Conservation (phyloP, 2,329 filamentous ascomycete genomes). For the Colletotrichum caudatum region DNA sequence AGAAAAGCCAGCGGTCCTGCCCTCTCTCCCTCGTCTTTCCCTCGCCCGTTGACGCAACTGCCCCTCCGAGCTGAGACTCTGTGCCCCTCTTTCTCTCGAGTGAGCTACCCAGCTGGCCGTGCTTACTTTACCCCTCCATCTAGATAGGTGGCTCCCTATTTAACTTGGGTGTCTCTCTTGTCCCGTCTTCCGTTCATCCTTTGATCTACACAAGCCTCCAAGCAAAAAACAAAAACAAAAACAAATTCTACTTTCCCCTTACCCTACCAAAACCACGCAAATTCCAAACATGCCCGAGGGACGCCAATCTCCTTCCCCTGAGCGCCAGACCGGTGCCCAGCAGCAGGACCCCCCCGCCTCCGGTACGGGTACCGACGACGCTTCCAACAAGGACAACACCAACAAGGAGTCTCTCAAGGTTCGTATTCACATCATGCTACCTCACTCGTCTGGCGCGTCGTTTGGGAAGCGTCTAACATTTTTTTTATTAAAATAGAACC, state of each 20-base stretch:
- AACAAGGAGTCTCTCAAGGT: conserved; percentile 66
- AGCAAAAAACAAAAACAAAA: background rate
- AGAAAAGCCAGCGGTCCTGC: background rate
- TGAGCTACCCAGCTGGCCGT: background rate
- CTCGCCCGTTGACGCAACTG: conserved; percentile 36
- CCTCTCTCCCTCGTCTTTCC: background rate
- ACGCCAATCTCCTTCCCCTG: conserved; percentile 82
- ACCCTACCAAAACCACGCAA: conserved; percentile 44
- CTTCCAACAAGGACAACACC: conserved; percentile 64
- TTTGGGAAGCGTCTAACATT: background rate
- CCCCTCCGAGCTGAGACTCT: conserved; percentile 13
- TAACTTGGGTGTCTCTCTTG: conserved; percentile 16
- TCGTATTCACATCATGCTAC: conserved; percentile 37
- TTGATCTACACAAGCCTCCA: background rate
- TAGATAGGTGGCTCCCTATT: conserved; percentile 12
- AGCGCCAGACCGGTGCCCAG: conserved; percentile 75
- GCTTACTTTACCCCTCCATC: no score
- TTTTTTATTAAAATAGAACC: conserved; percentile 58
- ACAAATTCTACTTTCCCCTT: background rate
- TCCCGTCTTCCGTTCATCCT: background rate
- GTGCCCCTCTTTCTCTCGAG: conserved; percentile 15
- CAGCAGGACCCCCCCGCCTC: conserved; percentile 67
- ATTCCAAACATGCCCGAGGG: conserved; percentile 74
- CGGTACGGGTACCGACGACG: conserved; percentile 69
- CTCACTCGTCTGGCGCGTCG: no score